These are phyloP conservation scores for Wickerhamomyces sp. DNA, from an alignment of 1,139 yeast species.

Conservation along the genomic window DNA sequence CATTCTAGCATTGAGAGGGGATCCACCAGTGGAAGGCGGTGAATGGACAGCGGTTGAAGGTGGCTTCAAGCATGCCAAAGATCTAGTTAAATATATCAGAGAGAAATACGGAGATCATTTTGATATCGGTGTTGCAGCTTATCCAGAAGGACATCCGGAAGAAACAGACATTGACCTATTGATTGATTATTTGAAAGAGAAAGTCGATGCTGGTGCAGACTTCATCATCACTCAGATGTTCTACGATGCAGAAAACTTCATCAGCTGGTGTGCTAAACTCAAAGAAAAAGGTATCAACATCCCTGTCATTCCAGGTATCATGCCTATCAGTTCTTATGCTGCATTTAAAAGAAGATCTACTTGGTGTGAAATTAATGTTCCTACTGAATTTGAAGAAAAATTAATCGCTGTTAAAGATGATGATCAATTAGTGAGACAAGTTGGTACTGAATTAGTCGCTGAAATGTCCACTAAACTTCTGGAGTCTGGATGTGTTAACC, in stretches of 20 bases:
- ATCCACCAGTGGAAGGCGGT: slow-evolving; percentile 69
- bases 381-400: slow-evolving; percentile 62
- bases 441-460: slow-evolving; percentile 77
- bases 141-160: slow-evolving; percentile 80
- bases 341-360: slow-evolving; percentile 88
- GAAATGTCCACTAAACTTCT: slow-evolving; percentile 77
- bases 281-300: slow-evolving; percentile 72
- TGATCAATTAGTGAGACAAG: slow-evolving; percentile 80
- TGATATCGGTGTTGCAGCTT: slow-evolving; percentile 72
- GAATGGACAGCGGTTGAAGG: slow-evolving; percentile 50
- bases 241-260: slow-evolving; percentile 82
- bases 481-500: slow-evolving; percentile 70
- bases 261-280: slow-evolving; percentile 72
- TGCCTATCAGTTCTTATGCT: slow-evolving; percentile 95
- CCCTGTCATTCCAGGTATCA: slow-evolving; percentile 95
- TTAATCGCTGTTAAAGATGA: slow-evolving; percentile 87
- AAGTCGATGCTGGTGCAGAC: slow-evolving; percentile 89
- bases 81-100: slow-evolving; percentile 51
- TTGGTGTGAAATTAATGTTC: slow-evolving; percentile 86
- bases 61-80: slow-evolving; percentile 71
- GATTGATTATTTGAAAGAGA: slow-evolving; percentile 69
- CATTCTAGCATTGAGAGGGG: slow-evolving; percentile 82
- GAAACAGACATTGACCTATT: slow-evolving; percentile 57
- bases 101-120: slow-evolving; percentile 56
- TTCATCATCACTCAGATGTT: slow-evolving; percentile 92